Percentiles rank a stretch among this genome's conserved stretches.
phyloP scores from a whole-genome alignment of 2,329 filamentous ascomycete species.

The Alternaria sp. region DNA sequence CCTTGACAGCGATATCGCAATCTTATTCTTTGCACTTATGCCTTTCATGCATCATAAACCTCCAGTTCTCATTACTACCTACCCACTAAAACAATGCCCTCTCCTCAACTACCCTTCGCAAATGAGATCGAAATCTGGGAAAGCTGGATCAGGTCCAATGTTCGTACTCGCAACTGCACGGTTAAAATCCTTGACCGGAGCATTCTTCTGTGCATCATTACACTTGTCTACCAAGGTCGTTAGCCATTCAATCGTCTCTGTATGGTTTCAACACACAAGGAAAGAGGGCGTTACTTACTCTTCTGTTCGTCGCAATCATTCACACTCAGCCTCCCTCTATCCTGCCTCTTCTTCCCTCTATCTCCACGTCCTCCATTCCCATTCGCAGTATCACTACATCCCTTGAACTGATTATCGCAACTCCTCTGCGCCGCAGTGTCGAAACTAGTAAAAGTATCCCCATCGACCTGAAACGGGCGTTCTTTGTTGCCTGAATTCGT shows the following conservation, averaged over 20 bases:
- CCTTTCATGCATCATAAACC: background rate
- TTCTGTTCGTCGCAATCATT: conserved; percentile 35
- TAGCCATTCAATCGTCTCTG: background rate
- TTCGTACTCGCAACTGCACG: conserved; percentile 40
- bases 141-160: conserved; percentile 50
- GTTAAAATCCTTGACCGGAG: conserved; percentile 40
- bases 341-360: conserved; percentile 15
- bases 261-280: background rate
- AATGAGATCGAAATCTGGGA: conserved; percentile 52
- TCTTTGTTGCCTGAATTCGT: conserved; percentile 61
- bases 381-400: conserved; percentile 59
- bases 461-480: conserved; percentile 48
- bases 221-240: conserved; percentile 37
- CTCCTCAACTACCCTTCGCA: conserved; percentile 32
- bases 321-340: conserved; percentile 27
- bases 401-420: conserved; percentile 70
- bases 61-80: too few species aligned
- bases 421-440: conserved; percentile 65
- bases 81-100: background rate
- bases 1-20: background rate
- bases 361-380: conserved; percentile 28
- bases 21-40: background rate
- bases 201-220: conserved; percentile 38
- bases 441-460: conserved; percentile 62
- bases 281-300: conserved; percentile 21